Evolutionary conservation across 345 rosid genomes (phyloP), one percentile per base, ranked within the genome.

Genomic region (Zanthoxylum bungeanum): DNA sequence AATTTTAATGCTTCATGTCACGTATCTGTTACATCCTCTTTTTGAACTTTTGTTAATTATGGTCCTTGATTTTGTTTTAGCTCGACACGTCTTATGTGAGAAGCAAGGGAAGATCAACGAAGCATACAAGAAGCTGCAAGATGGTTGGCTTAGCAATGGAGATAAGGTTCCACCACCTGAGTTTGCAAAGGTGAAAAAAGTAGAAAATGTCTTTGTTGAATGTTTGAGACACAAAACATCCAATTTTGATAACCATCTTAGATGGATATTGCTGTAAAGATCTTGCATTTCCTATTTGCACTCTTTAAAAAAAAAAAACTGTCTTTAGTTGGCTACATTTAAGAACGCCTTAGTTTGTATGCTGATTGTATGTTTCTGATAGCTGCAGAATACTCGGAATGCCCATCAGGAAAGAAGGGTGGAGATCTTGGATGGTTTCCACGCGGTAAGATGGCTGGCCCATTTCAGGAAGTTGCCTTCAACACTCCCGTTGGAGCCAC

Each of bases 381-480:
- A 74, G 98, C 98, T 64, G 93, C 94, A 64, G 97, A 94, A 76
- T 94, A 86, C 73, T 94, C 98, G 0, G 98, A 94, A 71, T 94
- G 97, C 51, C 97, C 98, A 27, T 94, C 98, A 10, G 98, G 97
- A 59, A 94, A 94, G 84, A 94, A 94, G 78, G 98, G 98, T 9
- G 98, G 98, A 25, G 98, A 94, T 79, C 86, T 94, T 77, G 98
- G 98, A 81, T 94, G 98, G 98, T 94, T 94, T 74, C 98, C 98
- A 3, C 82, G 98, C 3, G 98, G 98, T 30, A 94, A 94, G 82
- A 94, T 94, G 98, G 97, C 93, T 0, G 98, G 97, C 10, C 98
- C 97, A 11, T 94, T 94, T 80, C 98, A 90, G 71, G 97, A 92
- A 28, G 93, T 94, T 67, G 96, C 98, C 55, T 94, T 94, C 74